These are phyloP conservation scores for Cladosporium sp. DNA, from an alignment of 2,329 filamentous ascomycete species.

Conservation along the genomic window DNA sequence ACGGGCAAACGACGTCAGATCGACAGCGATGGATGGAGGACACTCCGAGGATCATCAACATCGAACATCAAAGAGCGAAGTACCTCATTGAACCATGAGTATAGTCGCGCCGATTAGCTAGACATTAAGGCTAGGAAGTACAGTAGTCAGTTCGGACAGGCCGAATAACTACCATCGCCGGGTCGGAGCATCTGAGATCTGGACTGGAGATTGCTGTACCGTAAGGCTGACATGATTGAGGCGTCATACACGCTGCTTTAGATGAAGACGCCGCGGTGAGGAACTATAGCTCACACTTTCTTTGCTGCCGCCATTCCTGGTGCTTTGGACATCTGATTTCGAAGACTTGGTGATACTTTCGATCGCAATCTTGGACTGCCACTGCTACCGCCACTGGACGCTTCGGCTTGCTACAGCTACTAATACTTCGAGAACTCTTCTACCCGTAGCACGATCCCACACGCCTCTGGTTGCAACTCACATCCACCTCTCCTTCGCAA, in stretches of 20 bases:
- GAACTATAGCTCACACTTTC: neutral
- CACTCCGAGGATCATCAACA: too few species aligned
- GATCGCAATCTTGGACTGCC: too few species aligned
- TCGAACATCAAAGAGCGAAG: too few species aligned
- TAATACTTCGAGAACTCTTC: neutral
- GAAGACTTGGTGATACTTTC: neutral
- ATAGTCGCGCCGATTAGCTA: neutral
- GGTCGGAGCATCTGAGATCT: too few species aligned
- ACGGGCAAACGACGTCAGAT: neutral
- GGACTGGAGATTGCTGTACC: neutral
- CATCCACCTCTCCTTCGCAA: neutral
- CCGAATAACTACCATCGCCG: neutral
- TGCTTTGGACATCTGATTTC: too few species aligned
- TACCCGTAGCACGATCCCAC: neutral
- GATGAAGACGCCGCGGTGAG: neutral
- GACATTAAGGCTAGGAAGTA: neutral
- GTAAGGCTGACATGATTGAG: neutral
- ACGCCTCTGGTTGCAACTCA: neutral
- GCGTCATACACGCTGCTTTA: neutral
- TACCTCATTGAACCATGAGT: too few species aligned
- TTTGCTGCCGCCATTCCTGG: neutral
- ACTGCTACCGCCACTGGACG: neutral
- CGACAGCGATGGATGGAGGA: neutral
- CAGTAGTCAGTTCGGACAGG: too few species aligned
- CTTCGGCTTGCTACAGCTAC: neutral